Conservation (phyloP, 1,284 basidiomycete genomes). For the Trichosporon sp. region DNA sequence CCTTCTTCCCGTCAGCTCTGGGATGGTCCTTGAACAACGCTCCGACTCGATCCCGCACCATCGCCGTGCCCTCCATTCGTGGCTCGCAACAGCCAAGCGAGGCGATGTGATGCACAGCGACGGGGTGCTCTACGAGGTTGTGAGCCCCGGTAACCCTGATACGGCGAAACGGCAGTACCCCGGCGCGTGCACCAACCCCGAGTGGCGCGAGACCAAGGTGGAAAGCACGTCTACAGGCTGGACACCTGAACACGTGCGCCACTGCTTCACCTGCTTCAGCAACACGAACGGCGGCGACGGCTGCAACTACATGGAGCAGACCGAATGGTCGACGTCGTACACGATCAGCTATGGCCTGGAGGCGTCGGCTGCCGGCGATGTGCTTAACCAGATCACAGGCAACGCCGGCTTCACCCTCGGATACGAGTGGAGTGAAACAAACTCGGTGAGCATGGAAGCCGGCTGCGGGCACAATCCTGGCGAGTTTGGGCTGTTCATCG, state of each 20-base stretch:
- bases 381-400: not conserved
- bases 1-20: too few relatives aligned
- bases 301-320: not conserved
- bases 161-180: not conserved
- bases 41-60: too few relatives aligned
- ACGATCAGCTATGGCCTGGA: not conserved
- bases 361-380: not conserved
- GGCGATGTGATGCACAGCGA: too few relatives aligned
- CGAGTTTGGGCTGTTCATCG: not conserved
- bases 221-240: not conserved
- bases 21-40: too few relatives aligned
- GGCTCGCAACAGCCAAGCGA: too few relatives aligned
- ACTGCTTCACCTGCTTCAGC: not conserved
- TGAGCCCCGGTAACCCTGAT: too few relatives aligned
- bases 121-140: too few relatives aligned
- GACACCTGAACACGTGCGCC: too few relatives aligned
- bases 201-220: not conserved
- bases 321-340: not conserved
- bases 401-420: not conserved
- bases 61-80: too few relatives aligned
- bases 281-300: too few relatives aligned
- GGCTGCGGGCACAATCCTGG: not conserved
- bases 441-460: not conserved
- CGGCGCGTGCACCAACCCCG: not conserved
- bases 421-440: not conserved